Conservation (phyloP, 148 eudicot genomes). For the Gaultheria prostrata region DNA sequence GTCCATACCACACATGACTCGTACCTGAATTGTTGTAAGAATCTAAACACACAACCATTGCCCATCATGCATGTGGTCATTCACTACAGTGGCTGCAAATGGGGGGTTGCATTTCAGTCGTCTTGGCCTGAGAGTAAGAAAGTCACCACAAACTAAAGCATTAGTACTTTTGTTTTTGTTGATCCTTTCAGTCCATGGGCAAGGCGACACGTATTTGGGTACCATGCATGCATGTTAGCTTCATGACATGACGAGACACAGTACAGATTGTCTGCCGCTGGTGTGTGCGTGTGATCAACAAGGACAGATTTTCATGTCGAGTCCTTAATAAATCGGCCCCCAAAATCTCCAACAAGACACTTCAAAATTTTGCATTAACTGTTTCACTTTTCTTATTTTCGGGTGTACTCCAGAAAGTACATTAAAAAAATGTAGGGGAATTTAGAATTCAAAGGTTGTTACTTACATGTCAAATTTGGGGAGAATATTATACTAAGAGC, state of each 20-base stretch:
- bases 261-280: not conserved
- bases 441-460: not conserved
- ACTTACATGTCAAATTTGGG: no score
- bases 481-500: no score
- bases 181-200: not conserved
- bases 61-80: no score
- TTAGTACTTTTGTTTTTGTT: not conserved
- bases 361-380: not conserved
- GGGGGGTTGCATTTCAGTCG: not conserved
- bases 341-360: not conserved
- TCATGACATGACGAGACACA: not conserved
- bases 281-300: not conserved
- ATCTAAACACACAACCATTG: no score
- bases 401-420: not conserved
- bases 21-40: no score
- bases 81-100: no score
- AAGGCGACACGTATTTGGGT: not conserved
- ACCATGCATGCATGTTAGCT: constrained; percentile 5
- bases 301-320: not conserved
- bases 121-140: not conserved
- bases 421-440: not conserved
- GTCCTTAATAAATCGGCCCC: not conserved
- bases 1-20: no score
- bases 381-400: not conserved
- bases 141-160: not conserved